Evolutionary conservation across 257 asterid genomes (phyloP).

Genomic region (Nemophila menziesii): DNA sequence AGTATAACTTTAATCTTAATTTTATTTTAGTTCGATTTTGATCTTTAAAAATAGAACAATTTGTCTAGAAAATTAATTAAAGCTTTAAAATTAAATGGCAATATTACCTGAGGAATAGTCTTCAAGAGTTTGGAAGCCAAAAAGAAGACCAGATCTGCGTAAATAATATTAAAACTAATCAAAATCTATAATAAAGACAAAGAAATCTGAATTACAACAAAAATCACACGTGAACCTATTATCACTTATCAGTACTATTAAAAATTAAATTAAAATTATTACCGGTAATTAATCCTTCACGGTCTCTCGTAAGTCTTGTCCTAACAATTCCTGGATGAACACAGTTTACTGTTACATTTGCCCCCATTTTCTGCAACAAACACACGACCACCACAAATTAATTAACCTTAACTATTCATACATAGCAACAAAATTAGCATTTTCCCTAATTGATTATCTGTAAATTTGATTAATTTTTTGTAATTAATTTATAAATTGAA

Average conservation of each 20-base stretch:
- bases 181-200: background rate
- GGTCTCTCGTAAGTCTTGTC: conserved; percentile 87
- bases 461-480: background rate
- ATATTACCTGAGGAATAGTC: conserved; percentile 75
- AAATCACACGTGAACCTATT: background rate
- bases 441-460: background rate
- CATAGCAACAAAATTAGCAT: conserved; percentile 32
- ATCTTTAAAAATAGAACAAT: background rate
- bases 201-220: background rate
- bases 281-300: conserved; percentile 88
- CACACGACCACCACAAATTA: background rate
- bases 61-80: background rate
- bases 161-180: background rate
- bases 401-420: background rate
- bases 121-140: conserved; percentile 78
- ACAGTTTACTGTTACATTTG: conserved; percentile 78
- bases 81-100: background rate
- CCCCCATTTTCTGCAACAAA: conserved; percentile 59
- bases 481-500: background rate
- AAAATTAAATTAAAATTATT: background rate
- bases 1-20: too few species aligned
- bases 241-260: background rate
- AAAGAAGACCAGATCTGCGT: conserved; percentile 73
- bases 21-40: background rate
- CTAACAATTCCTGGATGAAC: conserved; percentile 97